These are phyloP conservation scores for Ophiostoma fasciatum DNA, from an alignment of 2,329 filamentous ascomycete genomes.

Conservation along the genomic window DNA sequence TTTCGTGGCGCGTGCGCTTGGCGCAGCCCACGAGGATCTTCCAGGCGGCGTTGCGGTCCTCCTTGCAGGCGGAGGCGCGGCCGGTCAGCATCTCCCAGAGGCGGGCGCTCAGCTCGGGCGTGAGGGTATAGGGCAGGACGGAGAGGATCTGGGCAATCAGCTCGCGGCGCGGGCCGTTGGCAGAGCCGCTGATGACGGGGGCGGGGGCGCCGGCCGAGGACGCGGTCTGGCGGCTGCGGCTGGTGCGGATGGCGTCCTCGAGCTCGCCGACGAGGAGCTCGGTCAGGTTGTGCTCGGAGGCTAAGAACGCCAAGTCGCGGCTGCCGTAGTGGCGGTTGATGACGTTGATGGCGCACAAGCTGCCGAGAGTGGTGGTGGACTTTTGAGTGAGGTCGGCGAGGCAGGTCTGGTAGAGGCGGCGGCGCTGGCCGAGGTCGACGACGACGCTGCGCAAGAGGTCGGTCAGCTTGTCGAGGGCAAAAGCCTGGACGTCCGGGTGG, in stretches of 20 bases:
- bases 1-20: slow-evolving; percentile 28
- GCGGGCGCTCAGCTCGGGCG: slow-evolving; percentile 41
- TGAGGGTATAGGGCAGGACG: slow-evolving; percentile 42
- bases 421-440: slow-evolving; percentile 38
- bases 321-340: slow-evolving; percentile 30
- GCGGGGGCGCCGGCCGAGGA: slow-evolving; percentile 28
- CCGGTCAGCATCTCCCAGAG: slow-evolving; percentile 67
- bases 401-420: slow-evolving; percentile 50
- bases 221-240: too few relatives aligned
- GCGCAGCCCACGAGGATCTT: slow-evolving; percentile 39
- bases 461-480: slow-evolving; percentile 46
- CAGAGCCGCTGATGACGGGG: slow-evolving; percentile 30
- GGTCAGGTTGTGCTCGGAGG: slow-evolving; percentile 45
- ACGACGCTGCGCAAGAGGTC: slow-evolving; percentile 42
- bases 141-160: slow-evolving; percentile 43
- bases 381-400: slow-evolving; percentile 51
- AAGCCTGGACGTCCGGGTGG: slow-evolving; percentile 46
- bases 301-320: slow-evolving; percentile 41
- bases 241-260: slow-evolving; percentile 34
- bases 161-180: slow-evolving; percentile 39
- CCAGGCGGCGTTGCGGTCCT: slow-evolving; percentile 57
- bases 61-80: slow-evolving; percentile 38
- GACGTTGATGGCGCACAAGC: slow-evolving; percentile 48
- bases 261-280: slow-evolving; percentile 50
- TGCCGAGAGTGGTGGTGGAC: slow-evolving; percentile 53